Percentiles rank a stretch among this genome's conserved stretches.
Evolutionary conservation across 768 basidiomycete genomes (phyloP).

Genomic region (Strobilomyces echinocephalus): DNA sequence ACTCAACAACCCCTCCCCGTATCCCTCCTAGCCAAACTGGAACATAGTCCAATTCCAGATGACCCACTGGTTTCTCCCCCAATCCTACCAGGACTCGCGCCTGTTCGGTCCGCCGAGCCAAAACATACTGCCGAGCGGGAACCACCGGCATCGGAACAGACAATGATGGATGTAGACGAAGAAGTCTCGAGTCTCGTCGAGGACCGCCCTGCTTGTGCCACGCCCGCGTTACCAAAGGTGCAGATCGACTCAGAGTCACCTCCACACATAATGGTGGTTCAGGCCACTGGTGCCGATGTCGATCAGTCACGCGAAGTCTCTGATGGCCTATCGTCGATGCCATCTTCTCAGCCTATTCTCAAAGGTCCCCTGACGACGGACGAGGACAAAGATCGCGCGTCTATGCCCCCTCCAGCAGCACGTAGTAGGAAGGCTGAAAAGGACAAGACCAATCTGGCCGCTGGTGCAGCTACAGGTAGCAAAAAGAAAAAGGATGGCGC

Average conservation of each 20-base stretch:
- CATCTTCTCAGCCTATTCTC: slow-evolving; percentile 4
- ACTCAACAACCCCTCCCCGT: slow-evolving; percentile 13
- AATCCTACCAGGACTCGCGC: slow-evolving; percentile 3
- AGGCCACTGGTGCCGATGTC: background rate
- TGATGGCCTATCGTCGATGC: slow-evolving; percentile 1
- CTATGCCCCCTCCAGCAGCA: slow-evolving; percentile 52
- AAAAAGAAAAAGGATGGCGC: slow-evolving; percentile 33
- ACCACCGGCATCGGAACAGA: slow-evolving; percentile 15
- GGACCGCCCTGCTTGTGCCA: slow-evolving; percentile 31
- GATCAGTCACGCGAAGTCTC: slow-evolving; percentile 1
- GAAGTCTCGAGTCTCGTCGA: slow-evolving; percentile 70
- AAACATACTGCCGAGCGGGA: slow-evolving; percentile 1
- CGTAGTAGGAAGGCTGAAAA: slow-evolving; percentile 26
- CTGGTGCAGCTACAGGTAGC: slow-evolving; percentile 21
- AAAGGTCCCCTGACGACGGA: slow-evolving; percentile 13
- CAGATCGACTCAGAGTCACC: slow-evolving; percentile 1
- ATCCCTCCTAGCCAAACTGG: slow-evolving; percentile 2
- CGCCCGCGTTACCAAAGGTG: background rate
- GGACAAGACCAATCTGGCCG: slow-evolving; percentile 10
- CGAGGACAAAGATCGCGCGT: slow-evolving; percentile 40
- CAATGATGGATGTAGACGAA: slow-evolving; percentile 47
- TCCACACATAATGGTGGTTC: background rate
- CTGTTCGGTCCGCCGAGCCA: slow-evolving; percentile 9
- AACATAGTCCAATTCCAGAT: background rate
- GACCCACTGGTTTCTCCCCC: background rate